A percentile compares a stretch with the other conserved stretches of the same genome.
Conservation (phyloP, 2,329 filamentous ascomycete species). For the Pezicula rhizophila region DNA sequence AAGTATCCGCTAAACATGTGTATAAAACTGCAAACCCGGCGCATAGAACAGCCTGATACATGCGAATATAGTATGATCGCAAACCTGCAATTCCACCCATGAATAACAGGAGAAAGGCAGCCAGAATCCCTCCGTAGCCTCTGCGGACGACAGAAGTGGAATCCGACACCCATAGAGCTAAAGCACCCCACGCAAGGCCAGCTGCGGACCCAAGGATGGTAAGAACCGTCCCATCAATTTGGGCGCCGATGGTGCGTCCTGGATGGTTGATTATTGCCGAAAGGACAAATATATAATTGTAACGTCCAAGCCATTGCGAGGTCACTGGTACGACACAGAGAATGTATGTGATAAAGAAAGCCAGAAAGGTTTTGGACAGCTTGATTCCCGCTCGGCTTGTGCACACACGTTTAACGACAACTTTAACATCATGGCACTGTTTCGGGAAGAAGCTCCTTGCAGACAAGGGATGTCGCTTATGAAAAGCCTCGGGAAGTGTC, state of each 20-base stretch:
- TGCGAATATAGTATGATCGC: slow-evolving; percentile 48
- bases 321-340: slow-evolving; percentile 46
- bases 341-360: slow-evolving; percentile 50
- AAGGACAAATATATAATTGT: slow-evolving; percentile 49
- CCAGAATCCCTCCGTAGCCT: slow-evolving; percentile 50
- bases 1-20: slow-evolving; percentile 45
- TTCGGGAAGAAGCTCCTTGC: slow-evolving; percentile 39
- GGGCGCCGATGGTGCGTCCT: slow-evolving; percentile 48
- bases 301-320: slow-evolving; percentile 44
- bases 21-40: slow-evolving; percentile 51
- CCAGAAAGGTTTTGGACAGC: slow-evolving; percentile 46
- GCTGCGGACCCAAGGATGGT: slow-evolving; percentile 47
- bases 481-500: slow-evolving; percentile 41
- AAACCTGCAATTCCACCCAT: slow-evolving; percentile 45
- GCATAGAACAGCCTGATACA: slow-evolving; percentile 49
- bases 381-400: slow-evolving; percentile 46
- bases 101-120: slow-evolving; percentile 47
- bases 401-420: slow-evolving; percentile 34
- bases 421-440: slow-evolving; percentile 39
- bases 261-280: slow-evolving; percentile 54
- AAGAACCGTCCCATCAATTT: slow-evolving; percentile 48
- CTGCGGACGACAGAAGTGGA: slow-evolving; percentile 37
- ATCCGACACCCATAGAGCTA: slow-evolving; percentile 49
- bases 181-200: slow-evolving; percentile 49
- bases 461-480: slow-evolving; percentile 41